These are phyloP conservation scores for Diutina catenulata DNA, from an alignment of 1,139 yeast species.

Conservation along the genomic window DNA sequence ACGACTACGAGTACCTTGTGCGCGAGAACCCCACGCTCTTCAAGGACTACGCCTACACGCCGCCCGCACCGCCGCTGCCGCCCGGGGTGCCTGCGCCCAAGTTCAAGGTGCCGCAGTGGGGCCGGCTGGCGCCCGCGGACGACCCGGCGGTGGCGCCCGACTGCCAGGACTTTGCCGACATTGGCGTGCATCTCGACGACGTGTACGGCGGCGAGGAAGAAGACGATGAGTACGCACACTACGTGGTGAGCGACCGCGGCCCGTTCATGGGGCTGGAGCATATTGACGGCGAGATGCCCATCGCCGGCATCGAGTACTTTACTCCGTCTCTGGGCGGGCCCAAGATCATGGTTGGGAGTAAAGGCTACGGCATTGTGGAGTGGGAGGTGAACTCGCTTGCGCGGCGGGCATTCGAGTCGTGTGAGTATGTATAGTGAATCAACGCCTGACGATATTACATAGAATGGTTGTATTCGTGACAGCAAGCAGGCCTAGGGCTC, in stretches of 20 bases:
- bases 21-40: conserved; percentile 17
- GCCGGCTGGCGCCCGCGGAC: background rate
- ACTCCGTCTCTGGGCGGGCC: background rate
- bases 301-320: conserved; percentile 3
- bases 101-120: conserved; percentile 18
- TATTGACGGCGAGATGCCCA: conserved; percentile 1
- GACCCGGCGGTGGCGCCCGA: conserved; percentile 4
- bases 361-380: background rate
- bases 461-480: too few species aligned
- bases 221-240: background rate
- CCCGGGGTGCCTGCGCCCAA: conserved; percentile 11
- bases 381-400: conserved; percentile 3
- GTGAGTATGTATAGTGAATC: too few species aligned
- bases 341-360: background rate
- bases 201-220: background rate
- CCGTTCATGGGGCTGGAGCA: background rate
- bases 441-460: too few species aligned
- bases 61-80: conserved; percentile 13
- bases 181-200: background rate
- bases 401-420: background rate
- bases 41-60: conserved; percentile 23
- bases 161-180: background rate
- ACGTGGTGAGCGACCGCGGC: background rate
- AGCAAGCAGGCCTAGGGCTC: too few species aligned
- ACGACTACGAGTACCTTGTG: conserved; percentile 25